Base-by-base conservation (phyloP, 129 eudicot genomes). In the Oenanthe sinensis region DNA sequence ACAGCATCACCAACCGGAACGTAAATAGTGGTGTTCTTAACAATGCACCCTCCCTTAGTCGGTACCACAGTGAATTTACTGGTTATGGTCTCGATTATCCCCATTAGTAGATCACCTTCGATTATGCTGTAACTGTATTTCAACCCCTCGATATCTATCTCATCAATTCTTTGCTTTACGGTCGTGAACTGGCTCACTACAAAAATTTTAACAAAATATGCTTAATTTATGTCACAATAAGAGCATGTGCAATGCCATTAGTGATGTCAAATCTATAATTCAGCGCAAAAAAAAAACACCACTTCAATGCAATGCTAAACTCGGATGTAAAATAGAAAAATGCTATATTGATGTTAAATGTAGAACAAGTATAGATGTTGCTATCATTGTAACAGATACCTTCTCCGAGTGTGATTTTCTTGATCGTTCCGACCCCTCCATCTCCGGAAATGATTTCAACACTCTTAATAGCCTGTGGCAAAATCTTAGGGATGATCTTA, bases 341-440 rank as follows among this genome's bases (percentile, higher is more conserved):
- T 33, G 0, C 36, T 33, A 33, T 33, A 33, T 33, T 33, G 36
- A 33, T 33, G 36, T 33, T 33, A 33, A 33, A 33, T 33, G 36
- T 33, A 33, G 36, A 33, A 33, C 36, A 33, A 33, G 36, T 33
- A 33, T 33, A 33, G 36, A 33, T 33, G 36, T 33, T 33, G 36
- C 36, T 33, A 33, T 33, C 36, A 39, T 39, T 39, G 42, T 39
- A 39, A 39, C 42, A 39, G 5, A 5, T 71, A 48, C 83, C 78
- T 73, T 73, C 83, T 17, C 73, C 78, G 26, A 80, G 60, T 24
- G 83, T 72, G 78, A 55, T 55, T 11, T 48, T 71, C 60, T 80
- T 73, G 60, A 80, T 55, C 11, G 83, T 72, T 54, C 83, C 83
- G 12, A 44, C 71, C 3, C 83, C 83, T 2, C 83, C 83, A 17